Base-by-base conservation (phyloP, 805 yeast genomes). In the Pichia kluyveri region DNA sequence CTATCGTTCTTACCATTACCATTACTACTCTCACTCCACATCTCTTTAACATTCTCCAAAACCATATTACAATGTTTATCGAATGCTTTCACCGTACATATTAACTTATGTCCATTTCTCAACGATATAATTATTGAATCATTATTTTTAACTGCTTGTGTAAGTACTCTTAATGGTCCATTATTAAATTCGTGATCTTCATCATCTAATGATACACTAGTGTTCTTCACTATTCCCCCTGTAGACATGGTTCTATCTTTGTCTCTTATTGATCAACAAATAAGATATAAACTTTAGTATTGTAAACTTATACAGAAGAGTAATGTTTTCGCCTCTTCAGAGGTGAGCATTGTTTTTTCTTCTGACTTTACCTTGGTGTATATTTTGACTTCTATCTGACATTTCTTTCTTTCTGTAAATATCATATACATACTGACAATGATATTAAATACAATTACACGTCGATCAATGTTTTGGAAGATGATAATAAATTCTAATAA, bases 11-110 rank as follows among this genome's bases (percentile, higher is more conserved):
- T 19, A 4, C 23, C 41, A 18, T 51, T 47, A 5, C 40, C 8
- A 12, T n/a, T 7, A 4, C 19, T 26, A 4, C 27, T 41, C 43
- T 67, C 68, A 63, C 75, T 57, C 77, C 79, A 56, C 23, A 84
- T 70, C 61, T 93, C 99, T 63, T 86, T 88, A 36, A 91, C 97
- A 58, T 89, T 87, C 60, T 87, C 96, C 51, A 93, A 69, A 10
- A 93, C 83, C 85, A 93, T 79, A 65, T 93, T 93, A 53, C 96
- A 84, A 67, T 93, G 99, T 61, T 96, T 81, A 63, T 93, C 99
- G 65, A 89, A 93, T 0, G 98, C 97, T 60, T 86, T 86, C 44
- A 93, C 93, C 55, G 86, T 80, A 2, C 90, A 96, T 31, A 93
- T 76, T 39, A 93, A 72, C 66, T 93, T 93, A 62, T 90, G 96